A percentile compares a stretch with the other conserved stretches of the same genome.
These are phyloP conservation scores for Crassisporium funariophilum DNA, from an alignment of 768 basidiomycete species.

Conservation along the genomic window DNA sequence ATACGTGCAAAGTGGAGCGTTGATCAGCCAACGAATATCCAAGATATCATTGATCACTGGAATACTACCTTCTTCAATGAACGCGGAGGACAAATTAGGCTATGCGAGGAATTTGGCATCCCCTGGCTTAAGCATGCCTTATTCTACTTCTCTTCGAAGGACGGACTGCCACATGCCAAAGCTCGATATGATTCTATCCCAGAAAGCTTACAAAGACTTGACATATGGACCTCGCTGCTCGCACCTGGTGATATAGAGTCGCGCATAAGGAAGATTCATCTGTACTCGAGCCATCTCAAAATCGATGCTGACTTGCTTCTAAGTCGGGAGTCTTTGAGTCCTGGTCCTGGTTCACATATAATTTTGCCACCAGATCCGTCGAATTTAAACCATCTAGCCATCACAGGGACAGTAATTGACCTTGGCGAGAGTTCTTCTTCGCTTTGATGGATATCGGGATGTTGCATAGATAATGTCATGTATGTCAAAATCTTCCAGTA, in stretches of 20 bases:
- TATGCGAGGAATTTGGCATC: slow-evolving; percentile 1
- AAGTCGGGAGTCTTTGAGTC: no score
- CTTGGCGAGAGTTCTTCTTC: no score
- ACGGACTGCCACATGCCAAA: background rate
- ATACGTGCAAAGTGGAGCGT: background rate
- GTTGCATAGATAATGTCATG: no score
- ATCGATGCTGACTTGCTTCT: no score
- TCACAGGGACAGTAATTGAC: no score
- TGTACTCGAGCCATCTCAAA: no score
- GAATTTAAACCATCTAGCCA: no score
- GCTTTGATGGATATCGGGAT: no score
- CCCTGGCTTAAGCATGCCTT: slow-evolving; percentile 4
- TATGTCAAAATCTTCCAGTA: no score
- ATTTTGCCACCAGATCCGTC: no score
- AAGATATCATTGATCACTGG: background rate
- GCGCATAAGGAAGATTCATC: no score
- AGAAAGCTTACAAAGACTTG: background rate
- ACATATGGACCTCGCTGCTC: background rate
- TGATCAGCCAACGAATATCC: background rate
- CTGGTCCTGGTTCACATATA: no score
- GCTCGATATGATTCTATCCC: background rate
- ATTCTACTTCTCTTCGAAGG: background rate
- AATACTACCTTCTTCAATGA: background rate
- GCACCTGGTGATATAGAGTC: background rate
- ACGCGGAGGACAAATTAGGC: background rate